phyloP scores from a whole-genome alignment of 1,139 yeast genomes.

The Torulaspora pretoriensis region DNA sequence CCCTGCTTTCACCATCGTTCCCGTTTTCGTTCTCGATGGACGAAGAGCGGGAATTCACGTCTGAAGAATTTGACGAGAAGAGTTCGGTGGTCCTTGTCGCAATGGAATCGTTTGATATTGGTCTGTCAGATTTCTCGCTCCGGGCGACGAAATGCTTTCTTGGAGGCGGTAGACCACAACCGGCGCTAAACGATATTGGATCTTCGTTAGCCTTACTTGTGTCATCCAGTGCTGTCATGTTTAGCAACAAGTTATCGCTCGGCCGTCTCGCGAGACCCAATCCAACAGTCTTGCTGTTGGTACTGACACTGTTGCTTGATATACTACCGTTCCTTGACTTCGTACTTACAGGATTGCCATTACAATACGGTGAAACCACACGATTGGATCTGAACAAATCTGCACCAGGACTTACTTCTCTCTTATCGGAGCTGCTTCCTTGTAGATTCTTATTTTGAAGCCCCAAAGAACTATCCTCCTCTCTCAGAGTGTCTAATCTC shows the following conservation, averaged over 20 bases:
- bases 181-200: background rate
- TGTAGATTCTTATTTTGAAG: background rate
- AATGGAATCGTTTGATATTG: conserved; percentile 35
- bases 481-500: conserved; percentile 12
- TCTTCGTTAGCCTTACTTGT: conserved; percentile 4
- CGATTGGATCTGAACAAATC: conserved; percentile 1
- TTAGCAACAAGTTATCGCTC: conserved; percentile 32
- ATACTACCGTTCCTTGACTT: conserved; percentile 11
- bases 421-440: background rate
- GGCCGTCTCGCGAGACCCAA: conserved; percentile 34
- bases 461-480: conserved; percentile 7
- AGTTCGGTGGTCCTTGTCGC: conserved; percentile 31
- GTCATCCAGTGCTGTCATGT: conserved; percentile 16
- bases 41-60: conserved; percentile 24
- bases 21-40: conserved; percentile 19
- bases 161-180: conserved; percentile 24
- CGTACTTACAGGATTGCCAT: background rate
- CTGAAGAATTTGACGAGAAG: conserved; percentile 28
- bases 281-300: conserved; percentile 24
- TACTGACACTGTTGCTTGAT: conserved; percentile 15
- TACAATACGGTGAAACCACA: conserved; percentile 4
- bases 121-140: conserved; percentile 28
- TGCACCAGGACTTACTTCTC: background rate
- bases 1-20: conserved; percentile 7
- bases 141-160: conserved; percentile 21